Conservation (phyloP, 2,329 filamentous ascomycete genomes). For the Exophiala lecanii-corni region DNA sequence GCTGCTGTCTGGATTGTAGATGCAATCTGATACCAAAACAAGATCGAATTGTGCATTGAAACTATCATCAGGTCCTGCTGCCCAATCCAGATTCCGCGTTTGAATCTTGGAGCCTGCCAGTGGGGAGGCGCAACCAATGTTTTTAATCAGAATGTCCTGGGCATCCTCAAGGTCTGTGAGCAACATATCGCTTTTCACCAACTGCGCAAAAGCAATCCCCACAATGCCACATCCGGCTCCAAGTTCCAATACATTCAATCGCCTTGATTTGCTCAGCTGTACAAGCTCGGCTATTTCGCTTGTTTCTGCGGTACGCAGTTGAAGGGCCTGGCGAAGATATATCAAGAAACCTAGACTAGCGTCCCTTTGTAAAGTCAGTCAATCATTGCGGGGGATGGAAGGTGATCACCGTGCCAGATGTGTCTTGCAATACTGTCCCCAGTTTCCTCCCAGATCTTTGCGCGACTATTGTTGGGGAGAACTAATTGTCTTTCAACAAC, state of each 20-base stretch:
- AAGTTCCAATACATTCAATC: slow-evolving; percentile 57
- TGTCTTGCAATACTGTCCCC: slow-evolving; percentile 69
- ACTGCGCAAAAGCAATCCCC: slow-evolving; percentile 57
- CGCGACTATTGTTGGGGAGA: slow-evolving; percentile 35
- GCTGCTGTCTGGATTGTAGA: slow-evolving; percentile 66
- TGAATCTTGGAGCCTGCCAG: slow-evolving; percentile 40
- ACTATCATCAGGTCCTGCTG: slow-evolving; percentile 39
- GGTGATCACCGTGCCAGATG: slow-evolving; percentile 52
- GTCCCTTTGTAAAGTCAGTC: slow-evolving; percentile 41
- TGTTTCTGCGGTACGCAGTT: slow-evolving; percentile 25
- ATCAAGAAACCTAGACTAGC: slow-evolving; percentile 55
- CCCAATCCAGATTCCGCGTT: slow-evolving; percentile 61
- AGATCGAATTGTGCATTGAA: slow-evolving; percentile 47
- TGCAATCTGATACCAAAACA: slow-evolving; percentile 65
- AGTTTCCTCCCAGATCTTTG: slow-evolving; percentile 63
- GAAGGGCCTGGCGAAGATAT: slow-evolving; percentile 44
- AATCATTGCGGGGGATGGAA: too few species aligned
- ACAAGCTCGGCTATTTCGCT: slow-evolving; percentile 34
- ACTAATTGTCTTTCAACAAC: slow-evolving; percentile 53
- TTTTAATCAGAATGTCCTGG: slow-evolving; percentile 54
- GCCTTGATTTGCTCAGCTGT: slow-evolving; percentile 25
- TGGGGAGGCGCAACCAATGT: slow-evolving; percentile 45
- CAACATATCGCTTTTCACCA: slow-evolving; percentile 49
- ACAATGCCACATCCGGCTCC: slow-evolving; percentile 67
- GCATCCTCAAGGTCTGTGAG: slow-evolving; percentile 65